phyloP scores from a whole-genome alignment of 768 basidiomycete species.

The Amylocystis lapponica region DNA sequence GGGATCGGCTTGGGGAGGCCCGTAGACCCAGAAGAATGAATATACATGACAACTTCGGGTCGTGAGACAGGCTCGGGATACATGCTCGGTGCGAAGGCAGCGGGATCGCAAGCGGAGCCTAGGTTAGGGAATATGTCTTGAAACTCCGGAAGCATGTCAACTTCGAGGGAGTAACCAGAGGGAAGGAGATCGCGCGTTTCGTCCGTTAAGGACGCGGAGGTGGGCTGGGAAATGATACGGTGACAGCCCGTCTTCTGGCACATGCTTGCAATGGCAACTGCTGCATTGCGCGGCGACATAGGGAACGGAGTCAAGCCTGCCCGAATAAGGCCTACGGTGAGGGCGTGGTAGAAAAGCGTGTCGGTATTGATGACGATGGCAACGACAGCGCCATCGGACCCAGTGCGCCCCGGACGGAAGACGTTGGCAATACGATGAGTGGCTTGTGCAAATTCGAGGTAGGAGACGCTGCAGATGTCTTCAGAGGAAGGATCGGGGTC shows the following conservation, averaged over 20 bases:
- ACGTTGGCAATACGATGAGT: conserved; percentile 1
- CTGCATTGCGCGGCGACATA: conserved; percentile 20
- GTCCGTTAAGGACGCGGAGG: not conserved
- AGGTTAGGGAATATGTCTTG: conserved; percentile 7
- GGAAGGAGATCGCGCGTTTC: conserved; percentile 2
- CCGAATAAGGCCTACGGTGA: conserved; percentile 1
- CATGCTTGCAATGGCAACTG: conserved; percentile 11
- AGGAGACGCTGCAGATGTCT: not conserved
- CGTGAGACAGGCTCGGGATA: not conserved
- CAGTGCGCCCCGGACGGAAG: not conserved
- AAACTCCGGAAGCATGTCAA: conserved; percentile 7
- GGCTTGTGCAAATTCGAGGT: conserved; percentile 3
- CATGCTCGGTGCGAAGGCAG: not conserved
- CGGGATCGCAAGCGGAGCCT: not conserved
- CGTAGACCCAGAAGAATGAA: conserved; percentile 22
- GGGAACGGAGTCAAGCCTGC: conserved; percentile 12
- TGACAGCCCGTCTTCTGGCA: conserved; percentile 11
- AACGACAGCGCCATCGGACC: conserved; percentile 2
- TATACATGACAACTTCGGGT: conserved; percentile 7
- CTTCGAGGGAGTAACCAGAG: conserved; percentile 1
- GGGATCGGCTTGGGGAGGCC: conserved; percentile 20
- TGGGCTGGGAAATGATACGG: conserved; percentile 9
- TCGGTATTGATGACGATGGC: conserved; percentile 1
- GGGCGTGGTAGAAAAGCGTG: conserved; percentile 2
- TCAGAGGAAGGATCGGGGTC: not conserved